A percentile compares a stretch with the other conserved stretches of the same genome.
Conservation (phyloP, 148 eudicot genomes). For the Camellia japonica region DNA sequence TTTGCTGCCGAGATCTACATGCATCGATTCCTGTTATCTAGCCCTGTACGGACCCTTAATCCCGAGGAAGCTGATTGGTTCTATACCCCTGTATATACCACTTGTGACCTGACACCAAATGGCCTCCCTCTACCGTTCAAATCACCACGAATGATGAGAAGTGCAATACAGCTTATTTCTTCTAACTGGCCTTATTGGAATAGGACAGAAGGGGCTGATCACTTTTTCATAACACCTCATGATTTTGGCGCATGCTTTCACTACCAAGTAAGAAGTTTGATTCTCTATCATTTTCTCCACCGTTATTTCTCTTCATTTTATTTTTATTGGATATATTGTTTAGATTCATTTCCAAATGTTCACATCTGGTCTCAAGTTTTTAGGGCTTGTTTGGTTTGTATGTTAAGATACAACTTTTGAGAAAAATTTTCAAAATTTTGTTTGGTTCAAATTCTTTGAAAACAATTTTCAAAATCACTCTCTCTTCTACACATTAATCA, state of each 20-base stretch:
- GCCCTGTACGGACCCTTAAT: conserved; percentile 93
- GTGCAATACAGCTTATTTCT: conserved; percentile 96
- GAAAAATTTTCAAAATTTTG: no score
- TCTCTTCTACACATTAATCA: no score
- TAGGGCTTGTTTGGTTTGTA: no score
- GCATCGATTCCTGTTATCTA: conserved; percentile 90
- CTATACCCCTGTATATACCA: conserved; percentile 90
- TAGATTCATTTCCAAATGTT: neutral
- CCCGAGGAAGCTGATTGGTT: conserved; percentile 99
- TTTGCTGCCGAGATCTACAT: conserved; percentile 98
- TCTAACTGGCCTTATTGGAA: conserved; percentile 99
- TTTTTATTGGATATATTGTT: neutral
- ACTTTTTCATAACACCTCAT: conserved; percentile 90
- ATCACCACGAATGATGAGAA: conserved; percentile 99
- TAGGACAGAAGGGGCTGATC: conserved; percentile 98
- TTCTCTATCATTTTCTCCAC: neutral
- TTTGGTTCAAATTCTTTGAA: no score
- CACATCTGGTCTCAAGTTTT: conserved; percentile 1
- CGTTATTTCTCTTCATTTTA: neutral
- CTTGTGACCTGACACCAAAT: conserved; percentile 94
- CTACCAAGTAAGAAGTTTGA: conserved; percentile 55
- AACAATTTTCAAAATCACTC: no score
- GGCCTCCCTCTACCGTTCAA: conserved; percentile 97
- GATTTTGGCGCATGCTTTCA: conserved; percentile 99
- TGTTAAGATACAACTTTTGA: no score